Base-by-base conservation (phyloP, 1,284 basidiomycete species). In the Cutaneotrichosporon cyanovorans region DNA sequence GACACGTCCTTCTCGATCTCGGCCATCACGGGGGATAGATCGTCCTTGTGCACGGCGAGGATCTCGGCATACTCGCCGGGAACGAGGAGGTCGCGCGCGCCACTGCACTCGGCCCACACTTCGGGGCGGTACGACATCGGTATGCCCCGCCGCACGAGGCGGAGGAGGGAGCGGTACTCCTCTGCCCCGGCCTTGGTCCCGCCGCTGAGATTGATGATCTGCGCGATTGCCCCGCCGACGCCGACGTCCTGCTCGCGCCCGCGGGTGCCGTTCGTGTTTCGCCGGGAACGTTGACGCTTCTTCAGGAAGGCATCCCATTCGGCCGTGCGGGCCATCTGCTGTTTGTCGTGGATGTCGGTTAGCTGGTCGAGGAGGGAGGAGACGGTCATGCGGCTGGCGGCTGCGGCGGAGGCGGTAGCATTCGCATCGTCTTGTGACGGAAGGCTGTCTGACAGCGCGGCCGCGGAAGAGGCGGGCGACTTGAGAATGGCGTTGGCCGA, bases 1-100 rank as follows among this genome's bases (percentile, higher is more conserved):
- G 65, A 60, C 1, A 96, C 87, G 62, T 97, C 93, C 72, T 97
- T 92, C 73, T 93, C 91, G 53, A 98, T 97, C 73, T 98, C 93
- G 31, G 68, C 66, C 42, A 74, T 69, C 40, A 81, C 78, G 1
- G 85, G 81, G 36, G 78, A 77, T 19, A 74, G 74, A 34, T 77
- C 78, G 25, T 76, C 75, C 21, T 73, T 74, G 54, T 82, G 79
- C 32, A 71, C 68, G 0, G 76, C 76, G 20, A 93, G 73, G 48
- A 97, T 72, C 65, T 97, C 93, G 42, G 80, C 76, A 66, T 96
- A 98, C 50, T 87, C 71, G 2, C 95, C 93, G 0, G 93, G 93
- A 60, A 96, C 90, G 48, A 82, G 80, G 73, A 91, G 83, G 66
- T 96, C 91, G 59, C 87, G 75, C 1, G 85, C 91, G 1, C 91